phyloP scores from a whole-genome alignment of 176 grass and related monocot species.

The Triticum monococcum region DNA sequence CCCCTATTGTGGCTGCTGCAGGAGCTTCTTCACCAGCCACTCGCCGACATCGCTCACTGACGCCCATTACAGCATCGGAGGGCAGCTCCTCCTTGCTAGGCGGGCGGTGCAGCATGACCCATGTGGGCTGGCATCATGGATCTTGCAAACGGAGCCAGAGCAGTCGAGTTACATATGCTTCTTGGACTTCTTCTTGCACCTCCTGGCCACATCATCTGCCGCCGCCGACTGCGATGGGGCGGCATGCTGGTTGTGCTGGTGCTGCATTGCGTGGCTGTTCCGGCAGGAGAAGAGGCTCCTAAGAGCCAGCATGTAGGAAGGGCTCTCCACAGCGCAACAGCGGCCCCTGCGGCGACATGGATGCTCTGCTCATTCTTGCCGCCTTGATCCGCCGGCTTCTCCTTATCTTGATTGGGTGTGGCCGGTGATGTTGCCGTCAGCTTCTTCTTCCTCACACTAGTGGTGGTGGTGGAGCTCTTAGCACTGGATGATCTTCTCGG shows the following conservation, averaged over 20 bases:
- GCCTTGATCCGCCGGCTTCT: background rate
- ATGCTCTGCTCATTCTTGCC: background rate
- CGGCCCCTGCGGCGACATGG: background rate
- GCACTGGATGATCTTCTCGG: no score
- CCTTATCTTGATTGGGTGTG: background rate
- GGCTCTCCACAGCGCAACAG: constrained; percentile 37
- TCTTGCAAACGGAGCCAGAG: constrained; percentile 61
- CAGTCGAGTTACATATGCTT: constrained; percentile 38
- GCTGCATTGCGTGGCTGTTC: constrained; percentile 33
- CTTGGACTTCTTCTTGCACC: constrained; percentile 26
- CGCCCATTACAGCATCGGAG: background rate
- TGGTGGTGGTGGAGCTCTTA: no score
- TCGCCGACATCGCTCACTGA: constrained; percentile 53
- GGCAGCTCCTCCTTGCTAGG: background rate
- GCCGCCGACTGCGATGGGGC: background rate
- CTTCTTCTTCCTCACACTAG: no score
- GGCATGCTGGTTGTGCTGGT: background rate
- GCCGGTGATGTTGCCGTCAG: no score
- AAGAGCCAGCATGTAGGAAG: constrained; percentile 56
- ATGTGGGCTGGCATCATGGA: constrained; percentile 11
- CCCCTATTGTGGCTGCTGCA: background rate
- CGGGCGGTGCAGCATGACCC: constrained; percentile 3
- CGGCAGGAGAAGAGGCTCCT: constrained; percentile 32
- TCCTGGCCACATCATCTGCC: background rate
- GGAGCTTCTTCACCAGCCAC: constrained; percentile 55